phyloP scores from a whole-genome alignment of 148 eudicot genomes.

The Euryodendron excelsum region DNA sequence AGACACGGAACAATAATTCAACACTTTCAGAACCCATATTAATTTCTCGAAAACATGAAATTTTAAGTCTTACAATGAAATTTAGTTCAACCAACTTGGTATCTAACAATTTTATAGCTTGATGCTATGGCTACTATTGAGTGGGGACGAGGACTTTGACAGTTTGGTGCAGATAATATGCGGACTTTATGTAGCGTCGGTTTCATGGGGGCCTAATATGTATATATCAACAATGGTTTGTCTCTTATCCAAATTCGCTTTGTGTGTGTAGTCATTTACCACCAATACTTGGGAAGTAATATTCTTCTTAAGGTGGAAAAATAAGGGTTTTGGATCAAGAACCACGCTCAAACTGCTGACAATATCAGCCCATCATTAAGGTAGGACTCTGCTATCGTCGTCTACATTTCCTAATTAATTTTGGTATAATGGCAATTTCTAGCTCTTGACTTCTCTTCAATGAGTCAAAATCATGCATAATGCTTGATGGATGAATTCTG shows the following conservation, averaged over 20 bases:
- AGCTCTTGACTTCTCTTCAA: too few relatives aligned
- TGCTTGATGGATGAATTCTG: too few relatives aligned
- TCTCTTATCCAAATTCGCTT: not conserved
- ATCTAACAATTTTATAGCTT: not conserved
- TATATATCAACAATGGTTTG: not conserved
- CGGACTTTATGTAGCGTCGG: not conserved
- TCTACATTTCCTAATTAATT: too few relatives aligned
- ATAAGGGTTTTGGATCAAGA: not conserved
- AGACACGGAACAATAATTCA: not conserved
- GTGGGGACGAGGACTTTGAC: not conserved
- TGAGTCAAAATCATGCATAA: too few relatives aligned
- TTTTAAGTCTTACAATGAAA: not conserved
- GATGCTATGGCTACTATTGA: not conserved
- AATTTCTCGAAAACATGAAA: too few relatives aligned
- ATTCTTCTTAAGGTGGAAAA: not conserved
- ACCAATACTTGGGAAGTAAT: not conserved
- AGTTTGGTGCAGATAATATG: constrained; percentile 2
- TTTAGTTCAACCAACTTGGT: not conserved
- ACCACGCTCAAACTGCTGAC: not conserved
- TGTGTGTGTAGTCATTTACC: not conserved
- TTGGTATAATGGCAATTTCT: too few relatives aligned
- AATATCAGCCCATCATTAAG: too few relatives aligned
- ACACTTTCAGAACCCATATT: not conserved
- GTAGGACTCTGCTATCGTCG: too few relatives aligned
- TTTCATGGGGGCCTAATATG: not conserved